A percentile compares a stretch with the other conserved stretches of the same genome.
phyloP scores from a whole-genome alignment of 2,329 filamentous ascomycete species.

The Claviceps sorghi region DNA sequence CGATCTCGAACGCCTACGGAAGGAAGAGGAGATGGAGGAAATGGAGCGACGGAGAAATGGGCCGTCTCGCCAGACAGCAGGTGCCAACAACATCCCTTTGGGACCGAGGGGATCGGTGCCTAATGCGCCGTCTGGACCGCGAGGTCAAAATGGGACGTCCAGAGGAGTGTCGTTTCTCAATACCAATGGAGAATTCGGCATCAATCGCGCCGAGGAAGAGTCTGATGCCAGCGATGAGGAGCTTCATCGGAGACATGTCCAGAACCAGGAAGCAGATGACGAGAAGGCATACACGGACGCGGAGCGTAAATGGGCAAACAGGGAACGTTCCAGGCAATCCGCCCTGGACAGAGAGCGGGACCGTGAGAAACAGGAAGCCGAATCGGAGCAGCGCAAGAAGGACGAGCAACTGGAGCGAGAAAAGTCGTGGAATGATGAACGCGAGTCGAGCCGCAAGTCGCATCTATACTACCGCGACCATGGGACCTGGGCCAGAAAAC shows the following conservation, averaged over 20 bases:
- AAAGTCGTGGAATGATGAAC: constrained; percentile 76
- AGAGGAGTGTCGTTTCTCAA: constrained; percentile 65
- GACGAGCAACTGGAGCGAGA: constrained; percentile 51
- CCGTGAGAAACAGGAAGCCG: constrained; percentile 61
- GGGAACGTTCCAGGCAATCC: constrained; percentile 69
- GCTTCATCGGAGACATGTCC: constrained; percentile 55
- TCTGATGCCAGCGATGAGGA: constrained; percentile 80
- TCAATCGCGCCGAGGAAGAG: constrained; percentile 66
- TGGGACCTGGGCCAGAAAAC: constrained; percentile 70
- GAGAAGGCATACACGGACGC: constrained; percentile 74
- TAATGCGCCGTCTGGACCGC: constrained; percentile 56
- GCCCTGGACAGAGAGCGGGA: constrained; percentile 75
- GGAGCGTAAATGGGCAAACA: constrained; percentile 79
- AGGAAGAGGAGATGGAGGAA: constrained; percentile 87
- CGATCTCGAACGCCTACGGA: constrained; percentile 72
- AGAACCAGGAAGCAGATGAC: constrained; percentile 58
- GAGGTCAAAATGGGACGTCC: constrained; percentile 47
- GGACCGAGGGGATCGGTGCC: constrained; percentile 34
- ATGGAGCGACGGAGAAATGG: constrained; percentile 64
- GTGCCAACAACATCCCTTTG: constrained; percentile 42
- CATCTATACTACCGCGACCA: constrained; percentile 82
- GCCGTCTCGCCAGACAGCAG: constrained; percentile 41
- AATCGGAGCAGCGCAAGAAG: constrained; percentile 49
- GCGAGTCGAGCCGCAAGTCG: constrained; percentile 56
- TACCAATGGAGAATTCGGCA: constrained; percentile 58